phyloP scores from a whole-genome alignment of 306 rosid genomes.

The Vigna reflexopilosa region DNA sequence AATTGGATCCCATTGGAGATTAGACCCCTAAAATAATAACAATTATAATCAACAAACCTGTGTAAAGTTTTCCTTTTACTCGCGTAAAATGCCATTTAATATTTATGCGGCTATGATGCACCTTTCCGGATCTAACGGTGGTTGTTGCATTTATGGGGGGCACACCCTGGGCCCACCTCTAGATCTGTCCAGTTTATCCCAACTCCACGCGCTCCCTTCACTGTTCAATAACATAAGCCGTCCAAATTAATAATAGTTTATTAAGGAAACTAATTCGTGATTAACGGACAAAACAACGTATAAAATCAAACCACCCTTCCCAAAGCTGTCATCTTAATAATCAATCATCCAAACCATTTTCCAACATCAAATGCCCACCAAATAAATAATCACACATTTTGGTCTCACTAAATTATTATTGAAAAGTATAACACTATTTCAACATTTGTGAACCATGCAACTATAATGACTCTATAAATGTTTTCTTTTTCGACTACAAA shows the following conservation, averaged over 20 bases:
- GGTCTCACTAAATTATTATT: too few relatives aligned
- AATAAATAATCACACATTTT: not conserved
- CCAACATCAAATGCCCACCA: not conserved
- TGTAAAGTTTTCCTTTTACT: constrained; percentile 27
- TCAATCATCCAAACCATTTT: not conserved
- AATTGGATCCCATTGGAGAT: constrained; percentile 52
- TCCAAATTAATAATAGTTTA: constrained; percentile 18
- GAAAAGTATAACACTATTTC: too few relatives aligned
- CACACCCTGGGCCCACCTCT: constrained; percentile 55
- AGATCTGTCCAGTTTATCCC: constrained; percentile 66
- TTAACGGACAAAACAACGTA: not conserved
- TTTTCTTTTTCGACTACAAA: too few relatives aligned
- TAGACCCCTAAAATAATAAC: constrained; percentile 39
- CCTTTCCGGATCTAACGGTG: constrained; percentile 74
- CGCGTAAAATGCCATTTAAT: constrained; percentile 40
- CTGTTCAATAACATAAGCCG: constrained; percentile 27
- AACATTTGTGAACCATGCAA: too few relatives aligned
- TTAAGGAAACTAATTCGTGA: not conserved
- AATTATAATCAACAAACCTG: constrained; percentile 1
- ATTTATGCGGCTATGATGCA: constrained; percentile 72
- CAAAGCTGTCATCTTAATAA: not conserved
- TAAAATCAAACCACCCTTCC: not conserved
- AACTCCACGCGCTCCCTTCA: constrained; percentile 56
- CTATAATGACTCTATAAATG: too few relatives aligned
- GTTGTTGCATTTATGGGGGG: constrained; percentile 66